Conservation (phyloP, 1,139 yeast species). For the Candida freyschussii region DNA sequence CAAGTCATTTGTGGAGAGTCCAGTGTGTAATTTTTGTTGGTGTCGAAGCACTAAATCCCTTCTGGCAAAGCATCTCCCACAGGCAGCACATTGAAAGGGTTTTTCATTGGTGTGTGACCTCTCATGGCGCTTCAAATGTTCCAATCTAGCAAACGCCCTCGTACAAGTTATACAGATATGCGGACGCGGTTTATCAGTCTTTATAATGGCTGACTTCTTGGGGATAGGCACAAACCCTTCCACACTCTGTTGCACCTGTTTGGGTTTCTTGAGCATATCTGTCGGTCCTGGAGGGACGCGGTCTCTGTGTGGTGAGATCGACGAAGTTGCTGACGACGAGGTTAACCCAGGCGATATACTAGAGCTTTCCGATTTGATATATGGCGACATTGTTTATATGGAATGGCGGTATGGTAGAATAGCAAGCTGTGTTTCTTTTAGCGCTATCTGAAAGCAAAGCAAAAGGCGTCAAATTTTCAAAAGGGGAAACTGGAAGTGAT, state of each 20-base stretch:
- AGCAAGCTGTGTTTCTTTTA: too few relatives aligned
- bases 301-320: too few relatives aligned
- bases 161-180: constrained; percentile 90
- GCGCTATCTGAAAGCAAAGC: too few relatives aligned
- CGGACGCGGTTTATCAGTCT: constrained; percentile 88
- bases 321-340: too few relatives aligned
- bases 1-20: constrained; percentile 30
- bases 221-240: constrained; percentile 66
- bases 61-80: constrained; percentile 92
- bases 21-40: constrained; percentile 88
- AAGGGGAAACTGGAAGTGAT: too few relatives aligned
- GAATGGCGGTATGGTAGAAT: too few relatives aligned
- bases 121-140: constrained; percentile 91
- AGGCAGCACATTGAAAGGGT: constrained; percentile 94
- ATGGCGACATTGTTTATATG: too few relatives aligned
- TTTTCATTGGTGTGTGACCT: constrained; percentile 95
- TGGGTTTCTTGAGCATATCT: constrained; percentile 20
- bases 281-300: too few relatives aligned
- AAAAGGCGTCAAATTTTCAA: too few relatives aligned
- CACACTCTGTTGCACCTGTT: constrained; percentile 22
- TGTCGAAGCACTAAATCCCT: constrained; percentile 88
- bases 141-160: constrained; percentile 91
- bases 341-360: too few relatives aligned
- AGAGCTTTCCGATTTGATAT: too few relatives aligned
- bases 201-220: constrained; percentile 74